These are phyloP conservation scores for Arabidopsis suecica DNA, from an alignment of 345 rosid genomes.

Conservation along the genomic window DNA sequence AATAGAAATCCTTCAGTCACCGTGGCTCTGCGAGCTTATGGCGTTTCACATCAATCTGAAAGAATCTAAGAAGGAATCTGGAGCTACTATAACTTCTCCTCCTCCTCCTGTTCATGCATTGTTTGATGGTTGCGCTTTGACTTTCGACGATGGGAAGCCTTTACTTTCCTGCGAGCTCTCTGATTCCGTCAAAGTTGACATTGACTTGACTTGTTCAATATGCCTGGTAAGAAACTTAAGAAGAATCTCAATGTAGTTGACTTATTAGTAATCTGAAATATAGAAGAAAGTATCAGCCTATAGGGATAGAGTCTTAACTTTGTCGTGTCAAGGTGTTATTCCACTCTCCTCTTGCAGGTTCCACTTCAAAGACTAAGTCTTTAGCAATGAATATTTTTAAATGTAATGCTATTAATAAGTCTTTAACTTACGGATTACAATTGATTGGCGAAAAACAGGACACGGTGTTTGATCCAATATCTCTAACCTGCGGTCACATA, in stretches of 20 bases:
- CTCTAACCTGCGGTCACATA: slow-evolving; percentile 90
- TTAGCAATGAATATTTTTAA: slow-evolving; percentile 4
- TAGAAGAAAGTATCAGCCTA: slow-evolving; percentile 37
- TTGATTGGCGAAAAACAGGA: slow-evolving; percentile 57
- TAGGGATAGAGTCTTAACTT: slow-evolving; percentile 27
- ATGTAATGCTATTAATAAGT: not conserved
- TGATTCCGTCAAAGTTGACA: slow-evolving; percentile 79
- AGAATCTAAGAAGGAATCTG: slow-evolving; percentile 55
- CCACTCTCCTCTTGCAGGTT: slow-evolving; percentile 39
- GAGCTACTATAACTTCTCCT: slow-evolving; percentile 14
- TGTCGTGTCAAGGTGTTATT: slow-evolving; percentile 36
- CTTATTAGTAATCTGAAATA: slow-evolving; percentile 29
- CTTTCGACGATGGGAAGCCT: slow-evolving; percentile 68
- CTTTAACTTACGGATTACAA: not conserved
- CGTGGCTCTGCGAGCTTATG: slow-evolving; percentile 93
- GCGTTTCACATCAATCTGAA: slow-evolving; percentile 88
- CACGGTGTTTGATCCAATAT: slow-evolving; percentile 87
- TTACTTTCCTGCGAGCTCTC: slow-evolving; percentile 77
- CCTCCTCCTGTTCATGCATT: slow-evolving; percentile 52
- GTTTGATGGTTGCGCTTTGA: slow-evolving; percentile 70
- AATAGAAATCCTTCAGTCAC: slow-evolving; percentile 90
- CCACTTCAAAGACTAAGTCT: slow-evolving; percentile 33
- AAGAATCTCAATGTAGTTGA: slow-evolving; percentile 44
- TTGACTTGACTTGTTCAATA: slow-evolving; percentile 88
- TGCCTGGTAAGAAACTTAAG: slow-evolving; percentile 75